Base-by-base conservation (phyloP, 2,329 filamentous ascomycete species). In the Hyphodiscus sp. region DNA sequence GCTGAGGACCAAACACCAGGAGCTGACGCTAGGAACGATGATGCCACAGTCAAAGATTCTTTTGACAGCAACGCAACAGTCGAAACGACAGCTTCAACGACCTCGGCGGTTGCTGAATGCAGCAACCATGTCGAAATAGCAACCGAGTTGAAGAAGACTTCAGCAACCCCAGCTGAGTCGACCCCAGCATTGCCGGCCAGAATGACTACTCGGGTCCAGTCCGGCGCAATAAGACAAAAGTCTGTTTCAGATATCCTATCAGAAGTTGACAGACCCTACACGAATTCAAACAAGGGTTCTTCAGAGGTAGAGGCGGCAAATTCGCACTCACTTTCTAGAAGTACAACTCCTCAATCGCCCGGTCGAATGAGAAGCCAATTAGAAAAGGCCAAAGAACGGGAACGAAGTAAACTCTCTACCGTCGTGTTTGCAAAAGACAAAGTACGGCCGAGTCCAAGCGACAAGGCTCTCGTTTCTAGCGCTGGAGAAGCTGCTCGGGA, bases 391-490 rank as follows among this genome's bases (percentile, higher is more conserved):
- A 82, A 79, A 60, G 75, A 80, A 30, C 79, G 76, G 58, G 77
- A 80, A 49, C 86, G 83, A 64, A 82, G 77, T 58, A 86, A 86
- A 61, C 75, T 86, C 15, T 89, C 86, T 1, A 88, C 83, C 0
- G 89, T 94, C 2, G 78, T 92, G 0, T 94, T 95, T 66, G 85
- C 87, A 2, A 90, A 88, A 64, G 81, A 83, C 52, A 73, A 73
- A 1, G 74, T 75, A 59, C 75, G 73, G 46, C 61, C 70, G 19
- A 77, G 45, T 64, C 70, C 20, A 61, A 66, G 49, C 52, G 54
- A 60, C 16, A 46, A 50, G 26, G 50, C 59, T 33, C 19, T 62
- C 30, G 43, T 58, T 38, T 51, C 45, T 47, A 53, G 18, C 33
- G 43, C 30, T 50, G 57, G 53, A 11, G 46, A 53, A 5, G 51